Evolutionary conservation across 441 rosid species (phyloP).

Genomic region (Omphalea diandra): DNA sequence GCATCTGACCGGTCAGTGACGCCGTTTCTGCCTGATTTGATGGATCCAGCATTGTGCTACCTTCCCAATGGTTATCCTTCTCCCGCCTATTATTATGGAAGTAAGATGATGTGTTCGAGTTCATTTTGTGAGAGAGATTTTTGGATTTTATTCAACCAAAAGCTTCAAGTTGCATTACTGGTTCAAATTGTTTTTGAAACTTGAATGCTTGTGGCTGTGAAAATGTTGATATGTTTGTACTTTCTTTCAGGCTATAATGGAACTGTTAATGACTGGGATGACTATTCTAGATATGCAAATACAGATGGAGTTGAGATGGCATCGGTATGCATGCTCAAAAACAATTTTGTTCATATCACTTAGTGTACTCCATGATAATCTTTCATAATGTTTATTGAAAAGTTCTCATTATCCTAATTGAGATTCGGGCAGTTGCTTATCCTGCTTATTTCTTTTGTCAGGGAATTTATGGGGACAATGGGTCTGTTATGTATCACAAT

Average conservation of each 20-base stretch:
- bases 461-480: slow-evolving; percentile 69
- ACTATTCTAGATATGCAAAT: slow-evolving; percentile 48
- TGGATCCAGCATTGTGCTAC: slow-evolving; percentile 60
- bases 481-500: slow-evolving; percentile 61
- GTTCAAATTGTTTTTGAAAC: no score
- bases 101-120: slow-evolving; percentile 24
- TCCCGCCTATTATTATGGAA: slow-evolving; percentile 46
- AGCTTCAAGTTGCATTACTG: neutral
- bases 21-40: slow-evolving; percentile 48
- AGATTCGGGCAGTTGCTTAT: neutral
- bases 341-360: neutral
- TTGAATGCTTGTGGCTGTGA: neutral
- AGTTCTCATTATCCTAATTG: neutral
- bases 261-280: slow-evolving; percentile 57
- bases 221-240: neutral
- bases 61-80: slow-evolving; percentile 51
- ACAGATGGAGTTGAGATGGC: slow-evolving; percentile 64
- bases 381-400: neutral
- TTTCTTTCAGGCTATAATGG: slow-evolving; percentile 39
- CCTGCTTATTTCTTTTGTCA: slow-evolving; percentile 18
- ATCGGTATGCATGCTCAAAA: slow-evolving; percentile 25
- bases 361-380: neutral
- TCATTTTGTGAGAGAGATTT: neutral
- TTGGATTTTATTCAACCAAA: slow-evolving; percentile 2
- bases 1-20: slow-evolving; percentile 57